phyloP scores from a whole-genome alignment of 768 basidiomycete species.

The Kwoniella pini region DNA sequence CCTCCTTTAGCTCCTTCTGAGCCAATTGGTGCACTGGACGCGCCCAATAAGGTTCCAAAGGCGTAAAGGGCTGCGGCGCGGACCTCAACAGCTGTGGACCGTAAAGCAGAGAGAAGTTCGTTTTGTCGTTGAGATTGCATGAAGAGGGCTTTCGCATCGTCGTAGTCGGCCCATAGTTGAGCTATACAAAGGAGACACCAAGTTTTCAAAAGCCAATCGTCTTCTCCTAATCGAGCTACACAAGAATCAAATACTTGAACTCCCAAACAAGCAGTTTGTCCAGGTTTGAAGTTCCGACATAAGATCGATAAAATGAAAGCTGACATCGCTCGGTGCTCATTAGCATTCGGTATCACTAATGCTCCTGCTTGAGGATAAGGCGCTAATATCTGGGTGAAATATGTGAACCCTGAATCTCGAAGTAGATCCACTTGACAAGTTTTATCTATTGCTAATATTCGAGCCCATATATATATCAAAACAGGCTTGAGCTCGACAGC shows the following conservation, averaged over 20 bases:
- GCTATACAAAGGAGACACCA: conserved; percentile 93
- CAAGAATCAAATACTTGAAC: conserved; percentile 80
- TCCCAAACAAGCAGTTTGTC: conserved; percentile 77
- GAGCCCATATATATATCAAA: conserved; percentile 97
- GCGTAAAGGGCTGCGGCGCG: conserved; percentile 88
- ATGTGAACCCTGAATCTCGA: conserved; percentile 65
- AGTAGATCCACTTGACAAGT: conserved; percentile 87
- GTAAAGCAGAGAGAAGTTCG: conserved; percentile 72
- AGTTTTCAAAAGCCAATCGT: conserved; percentile 88
- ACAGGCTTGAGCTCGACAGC: conserved; percentile 95
- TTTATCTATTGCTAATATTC: conserved; percentile 94
- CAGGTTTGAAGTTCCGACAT: conserved; percentile 81
- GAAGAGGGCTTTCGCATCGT: conserved; percentile 82
- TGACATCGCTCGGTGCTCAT: conserved; percentile 98
- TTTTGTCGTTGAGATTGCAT: conserved; percentile 74
- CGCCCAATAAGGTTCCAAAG: conserved; percentile 89
- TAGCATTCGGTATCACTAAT: conserved; percentile 76
- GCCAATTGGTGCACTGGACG: conserved; percentile 61
- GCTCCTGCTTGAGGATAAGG: conserved; percentile 60
- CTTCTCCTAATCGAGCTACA: conserved; percentile 77
- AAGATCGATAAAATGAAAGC: conserved; percentile 91
- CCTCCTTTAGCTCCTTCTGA: conserved; percentile 72
- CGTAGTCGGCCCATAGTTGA: conserved; percentile 88
- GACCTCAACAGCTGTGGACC: conserved; percentile 89
- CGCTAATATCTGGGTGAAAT: conserved; percentile 54